These are phyloP conservation scores for Pythium pyrilobum DNA, from an alignment of 352 stramenopile genomes.

Conservation along the genomic window DNA sequence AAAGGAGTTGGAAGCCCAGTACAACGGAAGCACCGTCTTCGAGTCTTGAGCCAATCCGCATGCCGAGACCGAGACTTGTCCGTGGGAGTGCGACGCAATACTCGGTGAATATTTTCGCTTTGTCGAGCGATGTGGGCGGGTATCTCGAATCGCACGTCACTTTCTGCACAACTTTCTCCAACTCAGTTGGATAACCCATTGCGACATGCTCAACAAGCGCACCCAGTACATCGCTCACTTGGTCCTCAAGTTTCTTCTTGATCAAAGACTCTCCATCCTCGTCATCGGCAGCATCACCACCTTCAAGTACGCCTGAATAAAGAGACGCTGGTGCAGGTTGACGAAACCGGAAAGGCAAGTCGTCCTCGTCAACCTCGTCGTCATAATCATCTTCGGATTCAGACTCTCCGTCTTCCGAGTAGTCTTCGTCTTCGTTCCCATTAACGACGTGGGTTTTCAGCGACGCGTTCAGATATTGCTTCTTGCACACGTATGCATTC, in stretches of 20 bases:
- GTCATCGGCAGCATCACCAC: conserved; percentile 33
- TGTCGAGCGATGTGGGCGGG: conserved; percentile 40
- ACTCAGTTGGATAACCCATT: conserved; percentile 58
- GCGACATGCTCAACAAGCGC: conserved; percentile 79
- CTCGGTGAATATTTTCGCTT: conserved; percentile 56
- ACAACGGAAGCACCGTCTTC: conserved; percentile 59
- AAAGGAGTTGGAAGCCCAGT: conserved; percentile 75
- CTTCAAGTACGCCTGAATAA: conserved; percentile 56
- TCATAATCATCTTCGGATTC: conserved; percentile 64
- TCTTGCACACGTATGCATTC: conserved; percentile 74
- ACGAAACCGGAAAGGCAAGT: conserved; percentile 28
- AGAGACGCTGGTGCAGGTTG: conserved; percentile 25
- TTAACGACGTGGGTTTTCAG: conserved; percentile 44
- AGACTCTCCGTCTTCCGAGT: conserved; percentile 66
- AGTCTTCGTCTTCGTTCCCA: conserved; percentile 47
- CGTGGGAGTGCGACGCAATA: conserved; percentile 65
- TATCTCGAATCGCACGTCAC: conserved; percentile 51
- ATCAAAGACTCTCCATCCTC: conserved; percentile 32
- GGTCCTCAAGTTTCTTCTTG: conserved; percentile 61
- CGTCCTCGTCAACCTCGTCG: conserved; percentile 58
- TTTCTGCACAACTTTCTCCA: conserved; percentile 35
- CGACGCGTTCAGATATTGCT: conserved; percentile 45
- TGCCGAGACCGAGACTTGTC: conserved; percentile 68
- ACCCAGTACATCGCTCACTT: conserved; percentile 72
- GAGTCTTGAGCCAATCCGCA: conserved; percentile 70